These are phyloP conservation scores for Salix koriyanagi DNA, from an alignment of 345 rosid species.

Conservation along the genomic window DNA sequence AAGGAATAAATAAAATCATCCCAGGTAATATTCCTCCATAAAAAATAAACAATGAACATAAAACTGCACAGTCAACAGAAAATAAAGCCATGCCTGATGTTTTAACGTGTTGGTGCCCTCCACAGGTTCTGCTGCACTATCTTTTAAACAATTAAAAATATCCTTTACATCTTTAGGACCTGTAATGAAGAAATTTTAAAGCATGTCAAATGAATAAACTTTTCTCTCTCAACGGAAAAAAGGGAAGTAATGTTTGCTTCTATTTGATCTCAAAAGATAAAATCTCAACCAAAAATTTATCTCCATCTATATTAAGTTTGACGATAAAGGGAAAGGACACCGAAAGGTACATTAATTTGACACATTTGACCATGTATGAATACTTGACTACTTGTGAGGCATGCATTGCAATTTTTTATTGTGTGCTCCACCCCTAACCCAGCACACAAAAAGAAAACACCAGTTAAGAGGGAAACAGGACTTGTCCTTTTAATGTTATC, in stretches of 20 bases:
- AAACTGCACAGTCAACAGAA: constrained; percentile 13
- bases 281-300: neutral
- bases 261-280: neutral
- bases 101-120: constrained; percentile 50
- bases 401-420: too few relatives aligned
- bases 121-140: constrained; percentile 53
- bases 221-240: neutral
- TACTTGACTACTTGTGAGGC: too few relatives aligned
- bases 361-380: neutral
- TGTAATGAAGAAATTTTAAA: constrained; percentile 32
- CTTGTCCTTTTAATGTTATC: too few relatives aligned
- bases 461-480: too few relatives aligned
- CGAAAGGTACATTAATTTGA: neutral
- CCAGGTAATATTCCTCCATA: neutral
- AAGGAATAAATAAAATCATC: neutral
- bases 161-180: constrained; percentile 78
- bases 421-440: too few relatives aligned
- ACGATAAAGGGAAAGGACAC: neutral
- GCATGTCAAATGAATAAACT: constrained; percentile 1
- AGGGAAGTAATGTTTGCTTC: neutral
- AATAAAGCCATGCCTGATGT: constrained; percentile 56
- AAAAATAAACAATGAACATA: constrained; percentile 10
- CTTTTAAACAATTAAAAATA: constrained; percentile 60
- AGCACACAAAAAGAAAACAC: too few relatives aligned
- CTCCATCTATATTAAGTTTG: neutral